These are phyloP conservation scores for Spergularia azorica DNA, from an alignment of 179 eudicot species.

Conservation along the genomic window DNA sequence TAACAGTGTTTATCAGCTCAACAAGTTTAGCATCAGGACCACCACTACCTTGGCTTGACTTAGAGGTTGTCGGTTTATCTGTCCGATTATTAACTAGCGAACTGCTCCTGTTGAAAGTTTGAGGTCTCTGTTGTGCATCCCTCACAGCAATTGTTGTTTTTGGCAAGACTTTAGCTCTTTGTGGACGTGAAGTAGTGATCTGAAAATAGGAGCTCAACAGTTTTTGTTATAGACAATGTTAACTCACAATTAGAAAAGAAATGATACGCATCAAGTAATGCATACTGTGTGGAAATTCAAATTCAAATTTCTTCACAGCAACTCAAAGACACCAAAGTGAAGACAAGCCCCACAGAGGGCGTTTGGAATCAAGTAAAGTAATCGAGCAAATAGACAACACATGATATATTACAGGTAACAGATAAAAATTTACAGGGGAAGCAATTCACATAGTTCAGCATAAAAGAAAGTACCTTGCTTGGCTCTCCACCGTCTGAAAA, in stretches of 20 bases:
- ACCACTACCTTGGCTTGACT: slow-evolving; percentile 52
- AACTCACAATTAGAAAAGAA: not conserved
- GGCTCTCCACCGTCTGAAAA: slow-evolving; percentile 53
- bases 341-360: not conserved
- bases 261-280: slow-evolving; percentile 1
- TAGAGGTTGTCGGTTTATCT: slow-evolving; percentile 44
- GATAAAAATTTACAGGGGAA: not conserved
- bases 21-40: slow-evolving; percentile 72
- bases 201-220: slow-evolving; percentile 23
- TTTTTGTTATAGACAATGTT: not conserved
- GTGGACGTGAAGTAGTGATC: slow-evolving; percentile 42
- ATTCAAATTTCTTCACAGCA: not conserved
- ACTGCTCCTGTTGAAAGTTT: slow-evolving; percentile 36
- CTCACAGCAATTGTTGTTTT: slow-evolving; percentile 36
- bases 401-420: not conserved
- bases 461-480: slow-evolving; percentile 58
- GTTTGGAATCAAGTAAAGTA: not conserved
- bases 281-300: not conserved
- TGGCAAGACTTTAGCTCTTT: slow-evolving; percentile 40
- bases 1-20: slow-evolving; percentile 91
- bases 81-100: slow-evolving; percentile 35
- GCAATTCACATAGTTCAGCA: not conserved
- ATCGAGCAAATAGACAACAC: not conserved
- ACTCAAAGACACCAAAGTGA: slow-evolving; percentile 11
- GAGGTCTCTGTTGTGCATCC: slow-evolving; percentile 39